Percentiles rank a stretch among this genome's conserved stretches.
Evolutionary conservation across 768 basidiomycete species (phyloP).

Genomic region (Melanogaster broomeanus): DNA sequence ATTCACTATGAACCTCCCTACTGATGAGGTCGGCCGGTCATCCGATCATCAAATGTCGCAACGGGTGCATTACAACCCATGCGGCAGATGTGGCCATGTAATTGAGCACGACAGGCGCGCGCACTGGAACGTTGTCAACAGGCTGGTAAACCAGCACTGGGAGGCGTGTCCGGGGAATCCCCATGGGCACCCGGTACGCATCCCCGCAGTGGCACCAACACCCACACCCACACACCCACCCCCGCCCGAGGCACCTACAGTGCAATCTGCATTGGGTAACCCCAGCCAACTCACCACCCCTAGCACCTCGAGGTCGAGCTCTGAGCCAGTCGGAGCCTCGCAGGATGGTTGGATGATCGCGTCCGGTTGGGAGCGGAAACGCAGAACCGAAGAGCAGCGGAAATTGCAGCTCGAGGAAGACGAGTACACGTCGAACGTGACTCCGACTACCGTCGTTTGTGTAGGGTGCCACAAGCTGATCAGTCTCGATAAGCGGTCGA

Average conservation of each 20-base stretch:
- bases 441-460: slow-evolving; percentile 30
- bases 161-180: slow-evolving; percentile 24
- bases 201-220: slow-evolving; percentile 6
- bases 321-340: background rate
- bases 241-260: slow-evolving; percentile 11
- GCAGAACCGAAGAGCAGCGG: slow-evolving; percentile 28
- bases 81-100: slow-evolving; percentile 24
- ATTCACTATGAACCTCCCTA: slow-evolving; percentile 18
- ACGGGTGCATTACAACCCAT: slow-evolving; percentile 19
- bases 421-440: slow-evolving; percentile 24
- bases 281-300: slow-evolving; percentile 1
- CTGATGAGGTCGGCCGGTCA: slow-evolving; percentile 8
- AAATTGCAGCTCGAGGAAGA: slow-evolving; percentile 31
- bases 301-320: background rate
- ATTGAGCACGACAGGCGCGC: slow-evolving; percentile 30
- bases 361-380: slow-evolving; percentile 27
- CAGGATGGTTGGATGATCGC: slow-evolving; percentile 14
- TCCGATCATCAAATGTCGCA: slow-evolving; percentile 9
- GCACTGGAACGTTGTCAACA: slow-evolving; percentile 26
- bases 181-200: slow-evolving; percentile 10
- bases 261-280: slow-evolving; percentile 4
- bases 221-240: slow-evolving; percentile 14
- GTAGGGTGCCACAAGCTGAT: slow-evolving; percentile 31
- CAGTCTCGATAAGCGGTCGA: slow-evolving; percentile 35
- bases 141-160: slow-evolving; percentile 30